Evolutionary conservation across 768 basidiomycete species (phyloP).

Genomic region (Trametes cingulata): DNA sequence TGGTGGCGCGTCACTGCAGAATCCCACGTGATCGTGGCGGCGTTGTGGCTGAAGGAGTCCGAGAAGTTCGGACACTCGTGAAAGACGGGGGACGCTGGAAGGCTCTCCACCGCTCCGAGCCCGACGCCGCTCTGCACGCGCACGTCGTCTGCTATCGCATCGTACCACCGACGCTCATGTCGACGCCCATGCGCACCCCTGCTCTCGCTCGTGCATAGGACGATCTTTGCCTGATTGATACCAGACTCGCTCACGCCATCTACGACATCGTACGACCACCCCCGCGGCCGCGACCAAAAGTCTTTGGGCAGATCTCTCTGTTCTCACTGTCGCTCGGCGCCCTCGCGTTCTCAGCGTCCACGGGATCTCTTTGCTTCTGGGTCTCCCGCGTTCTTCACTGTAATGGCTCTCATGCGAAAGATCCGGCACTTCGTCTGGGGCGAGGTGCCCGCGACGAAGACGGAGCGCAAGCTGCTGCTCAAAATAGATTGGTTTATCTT

Average conservation of each 20-base stretch:
- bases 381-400: neutral
- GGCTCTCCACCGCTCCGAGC: constrained; percentile 2
- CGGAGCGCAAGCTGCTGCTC: constrained; percentile 52
- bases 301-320: no score
- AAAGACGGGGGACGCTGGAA: neutral
- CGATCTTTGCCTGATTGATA: neutral
- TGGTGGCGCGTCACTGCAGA: neutral
- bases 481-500: constrained; percentile 70
- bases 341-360: constrained; percentile 1
- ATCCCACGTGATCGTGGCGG: neutral
- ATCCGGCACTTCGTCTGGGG: constrained; percentile 38
- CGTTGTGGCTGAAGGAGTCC: neutral
- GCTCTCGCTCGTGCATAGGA: constrained; percentile 1
- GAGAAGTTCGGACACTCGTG: neutral
- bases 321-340: neutral
- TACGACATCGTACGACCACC: constrained; percentile 3
- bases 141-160: neutral
- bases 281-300: no score
- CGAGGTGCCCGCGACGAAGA: constrained; percentile 38
- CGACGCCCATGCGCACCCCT: neutral
- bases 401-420: constrained; percentile 17
- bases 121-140: neutral
- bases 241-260: neutral
- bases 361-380: neutral
- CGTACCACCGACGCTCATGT: neutral